A percentile compares a stretch with the other conserved stretches of the same genome.
Evolutionary conservation across 768 basidiomycete genomes (phyloP).

Genomic region (Psilocybe sp.): DNA sequence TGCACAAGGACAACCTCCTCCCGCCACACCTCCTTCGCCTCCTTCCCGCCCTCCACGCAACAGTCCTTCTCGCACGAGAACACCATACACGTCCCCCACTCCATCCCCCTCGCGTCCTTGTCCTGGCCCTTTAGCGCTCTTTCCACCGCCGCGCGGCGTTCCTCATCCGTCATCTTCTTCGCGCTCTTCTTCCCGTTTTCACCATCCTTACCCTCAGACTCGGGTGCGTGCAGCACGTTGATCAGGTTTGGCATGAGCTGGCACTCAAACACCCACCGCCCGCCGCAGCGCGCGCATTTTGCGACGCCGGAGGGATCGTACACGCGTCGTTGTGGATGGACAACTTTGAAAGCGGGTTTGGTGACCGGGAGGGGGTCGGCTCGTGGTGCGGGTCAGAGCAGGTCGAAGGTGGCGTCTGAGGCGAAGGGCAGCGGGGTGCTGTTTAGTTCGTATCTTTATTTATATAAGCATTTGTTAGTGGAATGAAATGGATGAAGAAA

Average conservation of each 20-base stretch:
- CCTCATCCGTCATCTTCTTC: conserved; percentile 67
- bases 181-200: too few relatives aligned
- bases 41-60: conserved; percentile 38
- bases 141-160: conserved; percentile 62
- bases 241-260: conserved; percentile 96
- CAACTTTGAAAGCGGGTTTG: conserved; percentile 58
- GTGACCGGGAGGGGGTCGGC: conserved; percentile 51
- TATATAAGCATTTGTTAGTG: too few relatives aligned
- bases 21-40: conserved; percentile 16
- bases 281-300: conserved; percentile 64
- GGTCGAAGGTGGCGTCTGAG: conserved; percentile 68
- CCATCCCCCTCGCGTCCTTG: conserved; percentile 64
- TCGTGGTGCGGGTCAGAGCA: conserved; percentile 65
- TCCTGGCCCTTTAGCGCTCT: conserved; percentile 42
- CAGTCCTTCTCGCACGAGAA: conserved; percentile 88
- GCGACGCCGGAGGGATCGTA: conserved; percentile 60
- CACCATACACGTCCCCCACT: conserved; percentile 91
- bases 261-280: conserved; percentile 80
- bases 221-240: conserved; percentile 57
- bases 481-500: too few relatives aligned
- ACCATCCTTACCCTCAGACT: conserved; percentile 22
- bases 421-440: conserved; percentile 84
- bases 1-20: conserved; percentile 41
- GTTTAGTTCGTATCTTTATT: conserved; percentile 90
- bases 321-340: conserved; percentile 37